Evolutionary conservation across 768 basidiomycete genomes (phyloP).

Genomic region (Tremella yokohamensis): DNA sequence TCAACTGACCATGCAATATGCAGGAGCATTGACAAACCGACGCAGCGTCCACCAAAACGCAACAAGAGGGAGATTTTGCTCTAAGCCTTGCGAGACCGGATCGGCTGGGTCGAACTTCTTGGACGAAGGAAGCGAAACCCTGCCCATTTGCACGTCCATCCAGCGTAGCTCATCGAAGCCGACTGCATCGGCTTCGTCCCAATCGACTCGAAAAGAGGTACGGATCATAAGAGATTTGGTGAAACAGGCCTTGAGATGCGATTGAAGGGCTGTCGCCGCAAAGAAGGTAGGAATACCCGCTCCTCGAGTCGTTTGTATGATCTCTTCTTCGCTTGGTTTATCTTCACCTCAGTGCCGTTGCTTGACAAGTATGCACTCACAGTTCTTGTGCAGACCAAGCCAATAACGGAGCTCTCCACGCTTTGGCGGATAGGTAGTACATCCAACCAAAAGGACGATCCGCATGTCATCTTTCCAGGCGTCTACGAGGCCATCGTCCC

Average conservation of each 20-base stretch:
- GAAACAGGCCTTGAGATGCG: constrained; percentile 25
- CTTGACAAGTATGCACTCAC: constrained; percentile 13
- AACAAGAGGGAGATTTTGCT: constrained; percentile 21
- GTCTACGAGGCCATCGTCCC: constrained; percentile 37
- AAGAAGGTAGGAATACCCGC: constrained; percentile 21
- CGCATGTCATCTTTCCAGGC: constrained; percentile 30
- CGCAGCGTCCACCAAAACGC: constrained; percentile 30
- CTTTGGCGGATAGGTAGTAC: constrained; percentile 19
- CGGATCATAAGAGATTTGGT: constrained; percentile 23
- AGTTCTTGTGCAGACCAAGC: constrained; percentile 20
- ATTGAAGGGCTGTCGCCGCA: constrained; percentile 18
- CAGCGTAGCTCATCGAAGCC: constrained; percentile 24
- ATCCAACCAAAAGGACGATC: constrained; percentile 25
- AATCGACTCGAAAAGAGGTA: constrained; percentile 17
- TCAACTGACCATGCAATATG: constrained; percentile 30
- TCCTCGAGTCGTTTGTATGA: constrained; percentile 10
- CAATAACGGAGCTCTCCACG: constrained; percentile 23
- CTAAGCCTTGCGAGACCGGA: constrained; percentile 23
- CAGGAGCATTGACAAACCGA: constrained; percentile 27
- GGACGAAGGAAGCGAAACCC: neutral
- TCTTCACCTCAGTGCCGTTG: constrained; percentile 17
- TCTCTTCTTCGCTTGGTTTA: constrained; percentile 22
- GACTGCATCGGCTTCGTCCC: constrained; percentile 22
- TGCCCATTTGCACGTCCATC: constrained; percentile 13
- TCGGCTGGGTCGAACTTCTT: constrained; percentile 13